Percentiles rank a stretch among this genome's conserved stretches.
Evolutionary conservation across 495 filamentous ascomycete species (phyloP).

Genomic region (Penicillium bovifimosum): DNA sequence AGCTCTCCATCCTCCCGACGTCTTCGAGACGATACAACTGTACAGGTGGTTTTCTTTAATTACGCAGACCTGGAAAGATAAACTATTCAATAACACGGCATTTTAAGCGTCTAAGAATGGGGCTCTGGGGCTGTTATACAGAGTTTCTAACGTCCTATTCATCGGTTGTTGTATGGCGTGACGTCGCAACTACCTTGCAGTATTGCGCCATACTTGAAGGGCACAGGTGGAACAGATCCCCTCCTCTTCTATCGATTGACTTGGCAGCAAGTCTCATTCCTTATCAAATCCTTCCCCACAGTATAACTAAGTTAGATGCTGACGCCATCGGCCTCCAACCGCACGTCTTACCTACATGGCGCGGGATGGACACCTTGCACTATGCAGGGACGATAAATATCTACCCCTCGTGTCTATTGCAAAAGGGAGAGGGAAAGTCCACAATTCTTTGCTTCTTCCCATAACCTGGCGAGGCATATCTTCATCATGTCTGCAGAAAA

Average conservation of each 20-base stretch:
- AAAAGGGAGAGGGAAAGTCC: not conserved
- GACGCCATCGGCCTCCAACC: slow-evolving; percentile 30
- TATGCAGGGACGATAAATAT: slow-evolving; percentile 8
- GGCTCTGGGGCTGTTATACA: too few relatives aligned
- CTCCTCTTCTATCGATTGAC: not conserved
- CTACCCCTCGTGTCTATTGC: not conserved
- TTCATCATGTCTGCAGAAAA: slow-evolving; percentile 23
- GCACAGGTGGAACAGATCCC: not conserved
- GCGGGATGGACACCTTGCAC: slow-evolving; percentile 13
- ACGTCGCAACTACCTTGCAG: not conserved
- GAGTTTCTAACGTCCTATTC: too few relatives aligned
- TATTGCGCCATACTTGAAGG: not conserved
- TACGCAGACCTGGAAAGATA: not conserved
- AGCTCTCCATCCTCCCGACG: slow-evolving; percentile 43
- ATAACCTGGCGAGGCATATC: not conserved
- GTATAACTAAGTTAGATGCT: slow-evolving; percentile 9
- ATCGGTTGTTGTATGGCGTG: not conserved
- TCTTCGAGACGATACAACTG: slow-evolving; percentile 54
- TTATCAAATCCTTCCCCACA: not conserved
- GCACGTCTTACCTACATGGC: slow-evolving; percentile 21
- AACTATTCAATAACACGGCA: not conserved
- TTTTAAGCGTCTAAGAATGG: too few relatives aligned
- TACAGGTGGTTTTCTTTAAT: slow-evolving; percentile 59
- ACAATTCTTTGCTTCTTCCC: not conserved
- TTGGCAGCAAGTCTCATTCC: not conserved